Evolutionary conservation across 2,329 filamentous ascomycete genomes (phyloP).

Genomic region (Colletotrichum salicis): DNA sequence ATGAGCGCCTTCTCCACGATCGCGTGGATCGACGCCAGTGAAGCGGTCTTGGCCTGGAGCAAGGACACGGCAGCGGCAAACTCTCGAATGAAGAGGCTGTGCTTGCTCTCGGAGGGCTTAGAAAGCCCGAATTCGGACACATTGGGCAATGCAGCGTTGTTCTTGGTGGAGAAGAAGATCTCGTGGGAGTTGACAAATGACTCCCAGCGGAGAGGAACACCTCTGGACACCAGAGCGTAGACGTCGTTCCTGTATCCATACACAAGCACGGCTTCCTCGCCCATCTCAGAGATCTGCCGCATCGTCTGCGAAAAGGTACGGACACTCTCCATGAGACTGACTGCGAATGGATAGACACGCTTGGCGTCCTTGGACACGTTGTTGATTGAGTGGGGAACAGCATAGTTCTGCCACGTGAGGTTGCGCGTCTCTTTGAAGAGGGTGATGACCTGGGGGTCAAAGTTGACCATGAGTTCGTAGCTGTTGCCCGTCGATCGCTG

Average conservation of each 20-base stretch:
- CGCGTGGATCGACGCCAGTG: constrained; percentile 81
- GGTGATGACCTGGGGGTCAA: constrained; percentile 95
- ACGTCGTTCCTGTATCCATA: constrained; percentile 94
- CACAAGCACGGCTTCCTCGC: constrained; percentile 85
- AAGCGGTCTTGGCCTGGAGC: constrained; percentile 86
- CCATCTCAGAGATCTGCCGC: constrained; percentile 85
- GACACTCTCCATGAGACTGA: constrained; percentile 99
- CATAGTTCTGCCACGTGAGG: constrained; percentile 92
- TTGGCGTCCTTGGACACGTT: constrained; percentile 99
- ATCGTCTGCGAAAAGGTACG: constrained; percentile 90
- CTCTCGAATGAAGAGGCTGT: constrained; percentile 95
- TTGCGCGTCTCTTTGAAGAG: constrained; percentile 99
- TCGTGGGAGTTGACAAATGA: constrained; percentile 98
- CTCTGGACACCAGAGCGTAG: constrained; percentile 83
- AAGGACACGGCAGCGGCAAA: constrained; percentile 89
- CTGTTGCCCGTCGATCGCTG: constrained; percentile 91
- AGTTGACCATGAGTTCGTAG: constrained; percentile 92
- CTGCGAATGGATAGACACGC: constrained; percentile 95
- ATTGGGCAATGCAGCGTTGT: constrained; percentile 46
- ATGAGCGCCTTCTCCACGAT: constrained; percentile 82
- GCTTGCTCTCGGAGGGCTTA: constrained; percentile 82
- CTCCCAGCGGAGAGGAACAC: constrained; percentile 93
- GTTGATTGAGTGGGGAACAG: constrained; percentile 92
- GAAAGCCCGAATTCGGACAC: constrained; percentile 54
- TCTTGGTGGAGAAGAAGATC: constrained; percentile 73